Evolutionary conservation across 2,329 filamentous ascomycete species (phyloP), one percentile per base, ranked within the genome.

Genomic region (Helotiales sp.): DNA sequence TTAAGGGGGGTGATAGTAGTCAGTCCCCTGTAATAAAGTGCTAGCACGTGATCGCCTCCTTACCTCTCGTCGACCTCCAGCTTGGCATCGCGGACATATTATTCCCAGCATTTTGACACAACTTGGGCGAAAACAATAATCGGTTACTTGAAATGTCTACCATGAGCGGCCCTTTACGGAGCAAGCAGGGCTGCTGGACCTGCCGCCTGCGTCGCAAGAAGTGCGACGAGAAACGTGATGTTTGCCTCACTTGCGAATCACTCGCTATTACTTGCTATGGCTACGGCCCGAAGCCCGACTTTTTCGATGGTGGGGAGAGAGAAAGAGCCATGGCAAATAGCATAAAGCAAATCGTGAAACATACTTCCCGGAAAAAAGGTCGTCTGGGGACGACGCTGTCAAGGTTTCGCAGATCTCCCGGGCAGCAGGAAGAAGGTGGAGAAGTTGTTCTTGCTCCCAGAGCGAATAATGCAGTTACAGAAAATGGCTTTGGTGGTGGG

Each of bases 141-240:
- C 47, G 15, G 10, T 22, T 15, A 50, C 8, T 24, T 26, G 15
- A 20, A 6, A 26, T 7, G 30, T 28, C 49, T n/a, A 37, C 24
- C n/a, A 72, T 75, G 73, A 69, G 55, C 37, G 67, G 64, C 5
- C 63, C 71, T 8, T 68, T 75, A 58, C 70, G 73, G 32, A 72
- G 68, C 59, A 75, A 75, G 57, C 59, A 65, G 63, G 88, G 86
- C 69, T 90, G 87, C 84, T 89, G 89, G 78, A 89, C 87, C 59
- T 89, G 87, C 82, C 83, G 87, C 75, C 78, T 89, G 71, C 81
- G 87, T 74, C 83, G 87, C 69, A 89, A 89, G 81, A 89, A 89
- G 83, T 89, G 87, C 79, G 87, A 89, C 75, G 87, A 89, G 78
- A 84, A 84, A 71, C 81, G 82, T 65, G 86, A 86, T 65, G 79